Conservation (phyloP, 2,329 filamentous ascomycete species). For the Ophiostoma australiae region DNA sequence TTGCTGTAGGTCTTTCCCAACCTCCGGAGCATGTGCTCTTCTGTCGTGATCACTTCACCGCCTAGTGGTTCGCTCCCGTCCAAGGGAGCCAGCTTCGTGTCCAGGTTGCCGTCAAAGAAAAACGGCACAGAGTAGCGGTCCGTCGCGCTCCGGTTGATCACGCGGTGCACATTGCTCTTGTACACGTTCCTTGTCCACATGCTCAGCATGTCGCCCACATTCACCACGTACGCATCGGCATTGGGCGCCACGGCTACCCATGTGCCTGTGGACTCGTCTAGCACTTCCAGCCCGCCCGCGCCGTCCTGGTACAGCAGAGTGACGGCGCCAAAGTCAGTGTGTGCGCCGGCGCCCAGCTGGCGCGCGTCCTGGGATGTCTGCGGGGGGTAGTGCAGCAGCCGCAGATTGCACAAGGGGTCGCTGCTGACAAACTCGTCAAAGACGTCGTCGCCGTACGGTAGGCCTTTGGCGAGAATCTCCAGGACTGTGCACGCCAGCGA, state of each 20-base stretch:
- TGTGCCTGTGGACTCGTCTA: conserved; percentile 39
- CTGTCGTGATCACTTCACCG: conserved; percentile 31
- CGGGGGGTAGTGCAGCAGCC: conserved; percentile 48
- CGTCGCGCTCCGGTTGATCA: conserved; percentile 46
- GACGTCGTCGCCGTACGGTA: conserved; percentile 39
- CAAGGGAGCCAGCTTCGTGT: conserved; percentile 35
- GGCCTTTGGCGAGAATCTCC: conserved; percentile 39
- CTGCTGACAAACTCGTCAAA: conserved; percentile 42
- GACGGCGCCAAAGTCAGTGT: conserved; percentile 52
- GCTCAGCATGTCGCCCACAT: conserved; percentile 47
- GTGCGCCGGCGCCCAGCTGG: conserved; percentile 42
- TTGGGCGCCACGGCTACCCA: conserved; percentile 45
- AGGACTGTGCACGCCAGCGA: conserved; percentile 40
- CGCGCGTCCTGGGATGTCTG: conserved; percentile 32
- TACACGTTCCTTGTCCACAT: conserved; percentile 50
- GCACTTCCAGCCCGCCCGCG: conserved; percentile 48
- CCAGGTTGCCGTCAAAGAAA: conserved; percentile 52
- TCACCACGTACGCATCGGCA: conserved; percentile 35
- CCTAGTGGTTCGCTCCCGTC: conserved; percentile 31
- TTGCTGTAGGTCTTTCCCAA: conserved; percentile 32
- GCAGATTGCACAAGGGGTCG: conserved; percentile 42
- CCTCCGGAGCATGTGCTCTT: conserved; percentile 35
- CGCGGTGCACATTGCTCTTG: conserved; percentile 50
- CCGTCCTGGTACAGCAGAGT: conserved; percentile 52
- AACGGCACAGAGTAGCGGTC: conserved; percentile 55